phyloP scores from a whole-genome alignment of 1,139 yeast genomes.

The Magnusiomyces ingens region DNA sequence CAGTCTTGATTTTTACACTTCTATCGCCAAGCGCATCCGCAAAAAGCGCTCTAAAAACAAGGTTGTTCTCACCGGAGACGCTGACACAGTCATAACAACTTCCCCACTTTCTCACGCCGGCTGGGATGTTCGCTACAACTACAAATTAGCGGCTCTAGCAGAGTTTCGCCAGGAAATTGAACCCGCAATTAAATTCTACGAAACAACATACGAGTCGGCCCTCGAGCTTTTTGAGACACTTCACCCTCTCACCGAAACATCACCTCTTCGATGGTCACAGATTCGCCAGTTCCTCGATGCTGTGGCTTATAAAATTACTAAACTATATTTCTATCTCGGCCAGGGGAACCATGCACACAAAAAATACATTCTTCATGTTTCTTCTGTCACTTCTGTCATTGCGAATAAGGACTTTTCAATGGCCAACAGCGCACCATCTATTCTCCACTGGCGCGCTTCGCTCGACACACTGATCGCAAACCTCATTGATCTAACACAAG shows the following conservation, averaged over 20 bases:
- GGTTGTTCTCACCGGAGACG: slow-evolving; percentile 14
- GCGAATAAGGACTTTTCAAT: slow-evolving; percentile 21
- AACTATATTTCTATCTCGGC: slow-evolving; percentile 55
- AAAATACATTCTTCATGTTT: slow-evolving; percentile 59
- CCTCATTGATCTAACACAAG: slow-evolving; percentile 43
- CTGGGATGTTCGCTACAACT: slow-evolving; percentile 45
- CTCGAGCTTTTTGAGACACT: slow-evolving; percentile 35
- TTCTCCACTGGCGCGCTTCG: slow-evolving; percentile 32
- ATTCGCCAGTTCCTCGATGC: slow-evolving; percentile 50
- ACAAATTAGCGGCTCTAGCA: slow-evolving; percentile 44
- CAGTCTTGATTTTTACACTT: slow-evolving; percentile 39
- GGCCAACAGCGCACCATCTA: too few species aligned
- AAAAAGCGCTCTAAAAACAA: slow-evolving; percentile 23
- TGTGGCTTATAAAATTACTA: slow-evolving; percentile 55
- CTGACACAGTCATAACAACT: slow-evolving; percentile 14
- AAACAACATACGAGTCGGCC: slow-evolving; percentile 43
- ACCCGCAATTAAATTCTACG: slow-evolving; percentile 42
- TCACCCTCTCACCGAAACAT: slow-evolving; percentile 17
- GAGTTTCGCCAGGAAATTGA: slow-evolving; percentile 45
- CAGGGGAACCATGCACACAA: slow-evolving; percentile 53
- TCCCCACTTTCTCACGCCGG: slow-evolving; percentile 31
- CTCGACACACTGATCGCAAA: slow-evolving; percentile 54
- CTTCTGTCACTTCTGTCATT: slow-evolving; percentile 36
- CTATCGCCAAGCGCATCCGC: slow-evolving; percentile 35
- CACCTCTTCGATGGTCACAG: slow-evolving; percentile 36